Conservation (phyloP, 2,329 filamentous ascomycete genomes). For the Hymenoscyphus linearis region DNA sequence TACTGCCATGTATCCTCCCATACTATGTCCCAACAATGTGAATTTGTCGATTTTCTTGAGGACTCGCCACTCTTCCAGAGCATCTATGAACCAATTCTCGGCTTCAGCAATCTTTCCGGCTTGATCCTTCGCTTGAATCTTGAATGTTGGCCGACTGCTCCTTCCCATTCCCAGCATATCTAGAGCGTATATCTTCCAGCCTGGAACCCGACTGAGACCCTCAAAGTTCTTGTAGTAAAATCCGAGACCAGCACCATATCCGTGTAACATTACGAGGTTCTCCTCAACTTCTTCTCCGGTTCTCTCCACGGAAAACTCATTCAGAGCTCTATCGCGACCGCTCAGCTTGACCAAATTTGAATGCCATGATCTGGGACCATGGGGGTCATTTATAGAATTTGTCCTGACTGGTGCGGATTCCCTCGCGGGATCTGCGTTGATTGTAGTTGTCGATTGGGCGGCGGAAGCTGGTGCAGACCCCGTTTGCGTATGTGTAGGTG, state of each 20-base stretch:
- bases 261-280: conserved; percentile 91
- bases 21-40: conserved; percentile 85
- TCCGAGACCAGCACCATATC: conserved; percentile 90
- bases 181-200: conserved; percentile 89
- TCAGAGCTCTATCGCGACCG: conserved; percentile 73
- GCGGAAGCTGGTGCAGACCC: conserved; percentile 45
- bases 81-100: conserved; percentile 93
- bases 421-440: conserved; percentile 34
- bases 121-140: conserved; percentile 74
- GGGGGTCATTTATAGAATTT: conserved; percentile 60
- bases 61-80: conserved; percentile 91
- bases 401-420: conserved; percentile 39
- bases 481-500: conserved; percentile 49
- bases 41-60: conserved; percentile 87
- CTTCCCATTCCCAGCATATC: conserved; percentile 95
- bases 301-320: conserved; percentile 59
- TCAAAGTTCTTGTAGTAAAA: conserved; percentile 99
- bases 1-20: conserved; percentile 91
- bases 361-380: conserved; percentile 80
- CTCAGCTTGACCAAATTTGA: conserved; percentile 78
- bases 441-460: conserved; percentile 34
- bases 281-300: conserved; percentile 74
- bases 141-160: conserved; percentile 77
- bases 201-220: conserved; percentile 67
- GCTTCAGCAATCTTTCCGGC: conserved; percentile 80